Conservation (phyloP, 768 basidiomycete species). For the Phylloporus sp. region DNA sequence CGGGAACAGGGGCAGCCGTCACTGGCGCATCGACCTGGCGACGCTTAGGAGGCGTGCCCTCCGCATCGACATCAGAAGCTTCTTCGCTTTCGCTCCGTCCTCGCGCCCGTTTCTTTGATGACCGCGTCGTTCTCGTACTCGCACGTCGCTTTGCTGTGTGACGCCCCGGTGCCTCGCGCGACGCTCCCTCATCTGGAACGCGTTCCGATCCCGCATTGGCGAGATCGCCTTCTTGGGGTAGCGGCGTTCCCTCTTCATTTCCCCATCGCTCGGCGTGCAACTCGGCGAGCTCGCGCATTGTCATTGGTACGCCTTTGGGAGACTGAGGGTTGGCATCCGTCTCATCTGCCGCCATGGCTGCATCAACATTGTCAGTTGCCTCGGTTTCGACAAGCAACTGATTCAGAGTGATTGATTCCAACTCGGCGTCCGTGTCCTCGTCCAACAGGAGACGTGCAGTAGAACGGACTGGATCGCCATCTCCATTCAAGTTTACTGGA, state of each 20-base stretch:
- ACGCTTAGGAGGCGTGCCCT: slow-evolving; percentile 31
- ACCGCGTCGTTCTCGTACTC: slow-evolving; percentile 8
- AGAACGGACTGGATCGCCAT: not conserved
- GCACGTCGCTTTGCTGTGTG: slow-evolving; percentile 3
- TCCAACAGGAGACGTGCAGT: not conserved
- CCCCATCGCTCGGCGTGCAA: slow-evolving; percentile 7
- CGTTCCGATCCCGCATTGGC: not conserved
- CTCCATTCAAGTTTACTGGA: not conserved
- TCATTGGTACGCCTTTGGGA: slow-evolving; percentile 41
- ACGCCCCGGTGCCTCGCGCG: slow-evolving; percentile 7
- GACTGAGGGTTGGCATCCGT: slow-evolving; percentile 11
- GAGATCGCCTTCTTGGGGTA: slow-evolving; percentile 11
- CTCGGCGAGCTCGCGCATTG: slow-evolving; percentile 65
- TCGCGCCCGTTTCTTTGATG: slow-evolving; percentile 25
- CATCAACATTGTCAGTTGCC: not conserved
- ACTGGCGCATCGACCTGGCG: slow-evolving; percentile 19
- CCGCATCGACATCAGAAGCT: slow-evolving; percentile 23
- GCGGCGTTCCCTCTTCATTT: slow-evolving; percentile 16
- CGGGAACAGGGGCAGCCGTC: not conserved
- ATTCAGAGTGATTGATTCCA: slow-evolving; percentile 6
- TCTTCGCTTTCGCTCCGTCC: slow-evolving; percentile 22
- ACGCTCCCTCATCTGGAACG: slow-evolving; percentile 3
- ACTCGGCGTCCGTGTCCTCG: not conserved
- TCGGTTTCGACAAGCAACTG: slow-evolving; percentile 6
- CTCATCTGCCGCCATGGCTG: slow-evolving; percentile 14